These are phyloP conservation scores for Gossypium trilobum DNA, from an alignment of 441 rosid species.

Conservation along the genomic window DNA sequence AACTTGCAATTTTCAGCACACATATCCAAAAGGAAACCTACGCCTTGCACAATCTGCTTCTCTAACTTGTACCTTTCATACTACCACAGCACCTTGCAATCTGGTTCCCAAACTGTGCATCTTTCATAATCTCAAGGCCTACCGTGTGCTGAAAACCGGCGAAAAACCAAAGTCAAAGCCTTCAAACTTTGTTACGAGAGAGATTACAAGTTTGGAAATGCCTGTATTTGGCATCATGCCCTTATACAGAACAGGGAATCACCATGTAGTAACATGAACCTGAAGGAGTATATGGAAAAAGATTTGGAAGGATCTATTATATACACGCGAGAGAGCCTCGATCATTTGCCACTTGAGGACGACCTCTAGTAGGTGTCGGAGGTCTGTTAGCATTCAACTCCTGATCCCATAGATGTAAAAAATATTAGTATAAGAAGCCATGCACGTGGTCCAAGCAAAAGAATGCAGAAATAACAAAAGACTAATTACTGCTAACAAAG, in stretches of 20 bases:
- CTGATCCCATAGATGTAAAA: constrained; percentile 31
- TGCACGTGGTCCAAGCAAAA: neutral
- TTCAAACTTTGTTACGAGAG: constrained; percentile 14
- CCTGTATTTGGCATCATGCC: constrained; percentile 35
- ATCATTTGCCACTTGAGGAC: constrained; percentile 74
- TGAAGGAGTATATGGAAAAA: constrained; percentile 17
- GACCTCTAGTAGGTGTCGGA: constrained; percentile 93
- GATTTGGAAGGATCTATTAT: constrained; percentile 30
- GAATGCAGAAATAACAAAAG: neutral
- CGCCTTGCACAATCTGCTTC: constrained; percentile 24
- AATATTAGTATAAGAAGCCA: neutral
- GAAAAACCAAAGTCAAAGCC: constrained; percentile 22
- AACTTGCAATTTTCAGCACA: constrained; percentile 15
- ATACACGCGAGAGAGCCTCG: constrained; percentile 87
- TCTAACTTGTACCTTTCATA: constrained; percentile 18
- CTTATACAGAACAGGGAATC: constrained; percentile 34
- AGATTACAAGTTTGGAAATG: constrained; percentile 19
- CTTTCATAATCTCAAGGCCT: constrained; percentile 24
- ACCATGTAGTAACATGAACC: constrained; percentile 30
- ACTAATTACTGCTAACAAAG: neutral
- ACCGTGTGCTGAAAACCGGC: constrained; percentile 16
- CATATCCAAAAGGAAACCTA: constrained; percentile 15
- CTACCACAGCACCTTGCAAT: constrained; percentile 23
- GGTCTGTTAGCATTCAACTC: constrained; percentile 93
- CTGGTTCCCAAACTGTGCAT: constrained; percentile 23